Conservation (phyloP, 768 basidiomycete species). For the Lentinula sp. region DNA sequence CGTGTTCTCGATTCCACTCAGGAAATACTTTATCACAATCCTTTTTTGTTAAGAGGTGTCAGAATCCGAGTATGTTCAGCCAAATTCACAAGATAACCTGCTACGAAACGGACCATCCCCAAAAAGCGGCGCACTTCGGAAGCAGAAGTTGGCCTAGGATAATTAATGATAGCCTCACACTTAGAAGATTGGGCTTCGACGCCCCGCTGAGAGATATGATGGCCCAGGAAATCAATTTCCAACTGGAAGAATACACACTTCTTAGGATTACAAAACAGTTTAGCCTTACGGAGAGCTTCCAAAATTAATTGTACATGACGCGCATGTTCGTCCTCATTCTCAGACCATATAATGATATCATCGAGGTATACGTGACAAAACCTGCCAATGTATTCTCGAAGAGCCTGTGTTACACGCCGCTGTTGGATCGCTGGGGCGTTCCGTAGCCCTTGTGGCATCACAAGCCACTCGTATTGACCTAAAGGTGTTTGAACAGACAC, state of each 20-base stretch:
- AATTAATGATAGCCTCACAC: slow-evolving; percentile 14
- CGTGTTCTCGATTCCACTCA: slow-evolving; percentile 15
- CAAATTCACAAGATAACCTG: slow-evolving; percentile 7
- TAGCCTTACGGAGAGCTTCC: background rate
- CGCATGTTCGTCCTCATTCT: slow-evolving; percentile 16
- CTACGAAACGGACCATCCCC: slow-evolving; percentile 17
- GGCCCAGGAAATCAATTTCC: slow-evolving; percentile 14
- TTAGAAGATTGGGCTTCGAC: slow-evolving; percentile 16
- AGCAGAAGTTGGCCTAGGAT: slow-evolving; percentile 11
- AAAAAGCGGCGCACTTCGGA: slow-evolving; percentile 15
- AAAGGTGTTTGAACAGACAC: slow-evolving; percentile 1
- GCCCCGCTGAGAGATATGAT: slow-evolving; percentile 16
- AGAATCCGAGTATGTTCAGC: slow-evolving; percentile 14
- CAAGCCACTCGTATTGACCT: slow-evolving; percentile 11
- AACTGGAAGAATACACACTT: slow-evolving; percentile 13
- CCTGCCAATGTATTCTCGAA: slow-evolving; percentile 22
- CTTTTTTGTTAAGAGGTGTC: slow-evolving; percentile 14
- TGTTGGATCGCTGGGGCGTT: slow-evolving; percentile 25
- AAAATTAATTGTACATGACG: slow-evolving; percentile 12
- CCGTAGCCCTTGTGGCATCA: slow-evolving; percentile 16
- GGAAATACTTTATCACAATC: slow-evolving; percentile 11
- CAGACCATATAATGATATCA: slow-evolving; percentile 24
- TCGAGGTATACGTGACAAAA: slow-evolving; percentile 31
- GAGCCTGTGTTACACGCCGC: slow-evolving; percentile 14
- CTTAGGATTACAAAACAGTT: slow-evolving; percentile 15